Base-by-base conservation (phyloP, 805 yeast species). In the Peterozyma toletana region DNA sequence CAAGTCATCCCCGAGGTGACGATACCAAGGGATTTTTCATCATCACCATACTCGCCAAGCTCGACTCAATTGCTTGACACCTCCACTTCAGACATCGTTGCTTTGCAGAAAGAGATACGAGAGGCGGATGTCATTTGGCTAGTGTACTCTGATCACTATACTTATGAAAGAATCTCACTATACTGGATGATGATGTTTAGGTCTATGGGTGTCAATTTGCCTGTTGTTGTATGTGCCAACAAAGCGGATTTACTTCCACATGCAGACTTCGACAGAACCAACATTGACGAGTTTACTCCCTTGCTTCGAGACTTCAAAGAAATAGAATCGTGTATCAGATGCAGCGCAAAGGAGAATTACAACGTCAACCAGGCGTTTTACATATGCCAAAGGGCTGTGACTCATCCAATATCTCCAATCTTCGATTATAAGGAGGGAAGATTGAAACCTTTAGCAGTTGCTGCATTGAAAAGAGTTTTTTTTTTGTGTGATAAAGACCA, bases 111-210 rank as follows among this genome's bases (percentile, higher is more conserved):
- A 30, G 96, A 88, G 57, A 74, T 93, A 49, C 73, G 95, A 39
- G 73, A 76, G 42, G 93, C 97, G 0, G 91, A 86, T 61, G 97
- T 89, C 11, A 85, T 93, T 2, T 85, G 96, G 91, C 72, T 93
- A n/a, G 88, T 93, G 0, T 93, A 90, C 58, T 77, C 93, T 3
- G 98, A 90, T 56, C 96, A 89, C 55, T 93, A 89, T 57, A 88
- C 98, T 0, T 93, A 89, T 58, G 98, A 93, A 59, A 71, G 98
- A 39, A 78, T 93, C 4, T 80, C 96, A 2, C 67, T 91, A 18
- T 89, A 89, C 60, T 93, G 99, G 99, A 82, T 93, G 75, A 93
- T 95, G 41, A 76, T 83, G 70, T 83, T 93, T 54, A 71, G 99
- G 48, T 86, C 96, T 0, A 71, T 88, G 74, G 99, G 99, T 3